These are phyloP conservation scores for Orbilia javanica DNA, from an alignment of 2,329 filamentous ascomycete species.

Conservation along the genomic window DNA sequence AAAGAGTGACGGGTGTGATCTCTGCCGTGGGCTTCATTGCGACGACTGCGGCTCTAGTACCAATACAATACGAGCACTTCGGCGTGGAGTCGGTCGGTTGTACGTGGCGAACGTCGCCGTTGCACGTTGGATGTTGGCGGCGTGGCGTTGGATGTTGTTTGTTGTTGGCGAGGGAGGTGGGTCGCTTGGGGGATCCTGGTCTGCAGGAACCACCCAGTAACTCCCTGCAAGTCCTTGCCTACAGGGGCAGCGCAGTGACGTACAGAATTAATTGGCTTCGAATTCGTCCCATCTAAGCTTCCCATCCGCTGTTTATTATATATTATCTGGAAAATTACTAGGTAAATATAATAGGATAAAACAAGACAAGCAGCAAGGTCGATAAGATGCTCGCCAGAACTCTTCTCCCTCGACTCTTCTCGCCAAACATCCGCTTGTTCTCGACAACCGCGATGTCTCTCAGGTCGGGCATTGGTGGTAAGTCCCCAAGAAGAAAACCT, in stretches of 20 bases:
- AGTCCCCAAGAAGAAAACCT: background rate
- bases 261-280: background rate
- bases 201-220: conserved; percentile 24
- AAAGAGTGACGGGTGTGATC: conserved; percentile 70
- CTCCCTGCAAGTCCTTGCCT: background rate
- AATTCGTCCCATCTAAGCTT: conserved; percentile 9
- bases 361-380: too few relatives aligned
- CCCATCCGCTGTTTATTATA: background rate
- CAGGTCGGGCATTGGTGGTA: conserved; percentile 29
- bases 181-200: conserved; percentile 35
- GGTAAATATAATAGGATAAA: too few relatives aligned
- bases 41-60: background rate
- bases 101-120: background rate
- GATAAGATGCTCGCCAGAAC: conserved; percentile 3
- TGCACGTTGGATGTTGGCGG: background rate
- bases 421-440: conserved; percentile 8
- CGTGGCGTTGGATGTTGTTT: conserved; percentile 14
- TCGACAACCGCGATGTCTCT: conserved; percentile 38
- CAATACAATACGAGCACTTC: background rate
- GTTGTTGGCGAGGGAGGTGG: conserved; percentile 21
- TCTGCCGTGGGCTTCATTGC: conserved; percentile 45
- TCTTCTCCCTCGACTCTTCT: conserved; percentile 10
- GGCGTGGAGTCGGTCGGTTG: background rate
- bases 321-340: background rate
- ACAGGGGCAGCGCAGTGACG: conserved; percentile 12